Base-by-base conservation (phyloP, 1,284 basidiomycete genomes). In the Malassezia dermatis region DNA sequence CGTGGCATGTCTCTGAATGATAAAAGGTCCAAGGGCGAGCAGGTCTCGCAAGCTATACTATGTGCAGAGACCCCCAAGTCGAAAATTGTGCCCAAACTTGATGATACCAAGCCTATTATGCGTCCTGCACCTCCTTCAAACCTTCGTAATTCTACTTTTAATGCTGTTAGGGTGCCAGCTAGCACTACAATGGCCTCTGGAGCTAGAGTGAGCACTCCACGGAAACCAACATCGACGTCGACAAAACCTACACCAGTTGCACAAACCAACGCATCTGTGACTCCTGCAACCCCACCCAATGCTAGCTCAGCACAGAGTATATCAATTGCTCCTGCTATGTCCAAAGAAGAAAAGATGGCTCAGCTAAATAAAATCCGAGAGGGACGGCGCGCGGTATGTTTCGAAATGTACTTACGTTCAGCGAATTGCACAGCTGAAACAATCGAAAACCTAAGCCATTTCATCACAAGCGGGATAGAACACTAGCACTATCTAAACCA, bases 401-500 rank as follows among this genome's bases (percentile, higher is more conserved):
- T 39, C 15, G 7, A 37, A 2, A 45, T n/a, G 8, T 46, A 41
- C 47, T 51, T 19, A 54, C 52, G 7, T 21, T 13, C 40, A 48
- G 53, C 43, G 48, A 17, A 56, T 37, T 27, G 21, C 48, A 21
- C 34, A 45, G 12, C 15, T 50, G 19, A 32, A 35, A 27, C 19
- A 39, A n/a, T 12, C 42, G 0, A 41, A 49, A 12, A 15, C 31
- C 4, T 28, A 44, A 42, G 41, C 27, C 32, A 66, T 56, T 43
- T 51, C 42, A 32, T 0, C 62, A 66, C 7, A 60, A 64, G 5
- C 40, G 30, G 10, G 44, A 28, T 8, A 75, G 58, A 15, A 74
- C 69, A 40, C 71, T 60, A 31, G 60, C 60, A 17, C 60, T 64
- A 2, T 66, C 67, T 11, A 74, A 43, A 13, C 70, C 70, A 53